Evolutionary conservation across 2,329 filamentous ascomycete species (phyloP).

Genomic region (Cytospora chrysosperma): DNA sequence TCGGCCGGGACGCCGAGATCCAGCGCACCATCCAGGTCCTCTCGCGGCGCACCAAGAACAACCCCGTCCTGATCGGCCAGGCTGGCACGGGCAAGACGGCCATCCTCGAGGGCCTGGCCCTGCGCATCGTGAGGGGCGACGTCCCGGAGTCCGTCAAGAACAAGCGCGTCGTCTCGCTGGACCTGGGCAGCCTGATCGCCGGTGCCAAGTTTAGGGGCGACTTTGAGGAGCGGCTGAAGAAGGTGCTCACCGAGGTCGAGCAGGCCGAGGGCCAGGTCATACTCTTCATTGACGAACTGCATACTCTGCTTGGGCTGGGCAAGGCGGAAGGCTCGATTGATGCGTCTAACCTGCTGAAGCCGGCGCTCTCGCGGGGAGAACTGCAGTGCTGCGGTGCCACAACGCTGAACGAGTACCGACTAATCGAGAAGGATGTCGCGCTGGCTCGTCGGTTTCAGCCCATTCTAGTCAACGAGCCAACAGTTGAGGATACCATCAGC

Average conservation of each 20-base stretch:
- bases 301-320: constrained; percentile 85
- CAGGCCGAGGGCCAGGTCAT: constrained; percentile 88
- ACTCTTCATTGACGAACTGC: constrained; percentile 91
- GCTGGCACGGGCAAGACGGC: constrained; percentile 94
- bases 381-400: constrained; percentile 95
- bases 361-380: constrained; percentile 86
- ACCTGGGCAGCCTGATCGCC: constrained; percentile 89
- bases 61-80: constrained; percentile 88
- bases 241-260: constrained; percentile 86
- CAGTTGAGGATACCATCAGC: constrained; percentile 88
- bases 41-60: constrained; percentile 91
- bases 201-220: constrained; percentile 95
- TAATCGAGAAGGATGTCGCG: constrained; percentile 94
- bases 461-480: constrained; percentile 88
- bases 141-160: constrained; percentile 96
- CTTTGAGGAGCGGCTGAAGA: constrained; percentile 91
- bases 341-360: constrained; percentile 91
- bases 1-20: constrained; percentile 88
- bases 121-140: constrained; percentile 87
- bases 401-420: constrained; percentile 85
- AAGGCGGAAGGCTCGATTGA: constrained; percentile 97
- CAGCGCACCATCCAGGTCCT: constrained; percentile 93
- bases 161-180: constrained; percentile 82
- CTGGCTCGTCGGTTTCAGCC: constrained; percentile 91
- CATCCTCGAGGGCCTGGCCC: constrained; percentile 84